Evolutionary conservation across 2,329 filamentous ascomycete species (phyloP).

Genomic region (Cryphonectria radicalis): DNA sequence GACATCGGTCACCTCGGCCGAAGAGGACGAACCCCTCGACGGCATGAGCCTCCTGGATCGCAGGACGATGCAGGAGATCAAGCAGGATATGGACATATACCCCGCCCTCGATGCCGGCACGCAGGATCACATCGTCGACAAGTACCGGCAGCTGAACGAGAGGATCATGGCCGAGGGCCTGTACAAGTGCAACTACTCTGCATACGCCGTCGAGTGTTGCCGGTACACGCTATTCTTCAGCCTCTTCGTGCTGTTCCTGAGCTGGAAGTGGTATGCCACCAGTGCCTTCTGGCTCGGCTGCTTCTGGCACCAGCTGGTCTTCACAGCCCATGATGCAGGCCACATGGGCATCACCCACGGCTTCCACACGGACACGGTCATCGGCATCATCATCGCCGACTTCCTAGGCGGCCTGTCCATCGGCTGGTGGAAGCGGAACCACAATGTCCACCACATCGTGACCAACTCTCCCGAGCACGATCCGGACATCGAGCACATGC

Average conservation of each 20-base stretch:
- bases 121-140: constrained; percentile 75
- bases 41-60: constrained; percentile 72
- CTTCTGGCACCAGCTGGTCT: constrained; percentile 94
- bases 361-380: constrained; percentile 79
- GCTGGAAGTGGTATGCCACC: constrained; percentile 66
- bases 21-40: constrained; percentile 47
- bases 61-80: constrained; percentile 74
- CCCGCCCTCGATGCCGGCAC: constrained; percentile 74
- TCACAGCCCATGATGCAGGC: constrained; percentile 91
- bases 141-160: constrained; percentile 79
- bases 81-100: constrained; percentile 78
- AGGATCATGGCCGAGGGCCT: constrained; percentile 75
- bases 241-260: constrained; percentile 65
- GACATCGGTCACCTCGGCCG: constrained; percentile 61
- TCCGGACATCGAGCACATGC: constrained; percentile 90
- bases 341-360: constrained; percentile 97
- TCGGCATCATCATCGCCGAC: constrained; percentile 89
- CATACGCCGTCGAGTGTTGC: constrained; percentile 74
- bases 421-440: constrained; percentile 96
- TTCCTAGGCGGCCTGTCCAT: constrained; percentile 87
- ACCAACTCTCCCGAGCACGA: constrained; percentile 96
- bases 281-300: constrained; percentile 78
- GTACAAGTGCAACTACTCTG: constrained; percentile 81
- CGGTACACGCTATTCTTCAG: constrained; percentile 73
- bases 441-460: constrained; percentile 96